Base-by-base conservation (phyloP, 106 monocot species). In the Acorus calamus region DNA sequence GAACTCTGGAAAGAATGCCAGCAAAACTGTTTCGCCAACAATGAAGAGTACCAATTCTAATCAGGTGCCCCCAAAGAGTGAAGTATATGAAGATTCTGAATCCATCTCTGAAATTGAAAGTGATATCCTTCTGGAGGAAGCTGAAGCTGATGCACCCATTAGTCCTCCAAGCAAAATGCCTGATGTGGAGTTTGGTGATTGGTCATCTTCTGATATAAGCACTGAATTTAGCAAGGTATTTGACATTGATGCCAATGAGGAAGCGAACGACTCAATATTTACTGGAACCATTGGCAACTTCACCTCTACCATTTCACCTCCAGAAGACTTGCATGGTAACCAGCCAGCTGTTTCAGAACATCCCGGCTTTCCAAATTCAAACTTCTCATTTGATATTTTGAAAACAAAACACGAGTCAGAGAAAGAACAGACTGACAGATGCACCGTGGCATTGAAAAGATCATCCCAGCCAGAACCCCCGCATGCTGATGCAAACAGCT, bases 1-100 rank as follows among this genome's bases (percentile, higher is more conserved):
- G 60, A 88, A 88, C 75, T 63, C 72, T 56, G 80, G 74, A 13
- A 87, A 87, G 66, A 88, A 84, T 73, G 60, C 59, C 10, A 71
- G 64, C 60, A 79, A 88, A 51, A 52, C 60, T 53, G 6, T 77
- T 55, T 7, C 58, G 8, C 14, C 46, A 47, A 47, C 60, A 56
- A 42, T 44, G 44, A 62, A 52, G 9, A 73, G 57, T 46, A 52
- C 6, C 42, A 57, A 42, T 55, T 53, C 53, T 70, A 71, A 71
- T 52, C 62, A 50, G 57, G 55, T 8, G 41, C 52, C 44, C 59
- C 11, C n/a, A 7, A 14, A 72, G 47, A 43, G 11, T 53, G 75
- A 54, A 57, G 78, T 67, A 49, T 73, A 74, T 64, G 70, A 64
- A 70, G 66, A 74, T 14, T 13, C 45, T 48, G 13, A 77, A 11